These are phyloP conservation scores for Pleurotus giganteus DNA, from an alignment of 768 basidiomycete genomes.

Conservation along the genomic window DNA sequence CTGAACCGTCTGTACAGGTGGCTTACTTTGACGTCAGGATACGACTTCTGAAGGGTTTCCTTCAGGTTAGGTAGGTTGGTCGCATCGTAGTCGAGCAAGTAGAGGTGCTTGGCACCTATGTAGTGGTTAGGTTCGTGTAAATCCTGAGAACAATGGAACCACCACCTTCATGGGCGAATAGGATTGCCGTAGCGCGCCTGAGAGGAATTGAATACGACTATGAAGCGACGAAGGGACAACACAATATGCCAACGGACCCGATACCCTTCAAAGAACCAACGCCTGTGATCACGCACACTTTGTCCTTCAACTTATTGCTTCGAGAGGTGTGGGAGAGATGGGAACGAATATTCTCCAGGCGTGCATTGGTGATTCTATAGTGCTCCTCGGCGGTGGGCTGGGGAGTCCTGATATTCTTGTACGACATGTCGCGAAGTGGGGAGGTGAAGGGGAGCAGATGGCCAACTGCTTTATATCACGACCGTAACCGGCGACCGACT, in stretches of 20 bases:
- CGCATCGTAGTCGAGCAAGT: conserved; percentile 44
- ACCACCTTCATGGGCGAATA: conserved; percentile 79
- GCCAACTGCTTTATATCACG: not conserved
- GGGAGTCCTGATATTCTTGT: conserved; percentile 27
- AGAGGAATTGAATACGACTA: conserved; percentile 4
- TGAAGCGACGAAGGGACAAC: conserved; percentile 3
- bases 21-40: conserved; percentile 77
- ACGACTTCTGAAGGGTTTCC: conserved; percentile 59
- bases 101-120: conserved; percentile 68
- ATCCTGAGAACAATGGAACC: not conserved
- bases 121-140: conserved; percentile 6
- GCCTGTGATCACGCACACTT: conserved; percentile 87
- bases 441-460: not conserved
- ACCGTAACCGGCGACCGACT: not conserved
- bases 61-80: conserved; percentile 61
- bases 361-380: conserved; percentile 57
- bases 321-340: conserved; percentile 60
- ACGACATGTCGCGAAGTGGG: conserved; percentile 27
- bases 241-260: conserved; percentile 50
- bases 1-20: not conserved
- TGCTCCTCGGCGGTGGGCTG: conserved; percentile 45
- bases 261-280: conserved; percentile 87
- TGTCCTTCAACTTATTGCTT: conserved; percentile 58
- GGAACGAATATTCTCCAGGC: conserved; percentile 64
- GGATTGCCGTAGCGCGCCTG: conserved; percentile 70